Percentiles rank a stretch among this genome's conserved stretches.
Conservation (phyloP, 2,329 filamentous ascomycete genomes). For the Dactylellina drechsleri region DNA sequence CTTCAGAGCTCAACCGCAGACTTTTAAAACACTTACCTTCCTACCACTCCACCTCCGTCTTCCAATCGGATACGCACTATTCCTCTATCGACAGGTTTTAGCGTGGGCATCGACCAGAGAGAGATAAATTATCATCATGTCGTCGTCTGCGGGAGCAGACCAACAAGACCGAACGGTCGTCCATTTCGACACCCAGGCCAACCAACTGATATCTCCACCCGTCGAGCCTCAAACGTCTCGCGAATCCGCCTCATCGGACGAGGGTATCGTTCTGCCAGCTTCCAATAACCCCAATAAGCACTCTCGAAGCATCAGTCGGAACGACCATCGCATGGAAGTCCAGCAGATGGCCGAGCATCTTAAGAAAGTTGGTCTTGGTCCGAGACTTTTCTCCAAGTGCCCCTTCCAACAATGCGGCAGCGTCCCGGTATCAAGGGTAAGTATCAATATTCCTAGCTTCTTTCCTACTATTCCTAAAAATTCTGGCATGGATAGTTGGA, state of each 20-base stretch:
- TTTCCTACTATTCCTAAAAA: not conserved
- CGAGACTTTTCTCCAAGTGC: conserved; percentile 34
- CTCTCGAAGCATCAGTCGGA: conserved; percentile 38
- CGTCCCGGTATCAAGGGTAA: conserved; percentile 44
- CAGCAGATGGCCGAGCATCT: conserved; percentile 52
- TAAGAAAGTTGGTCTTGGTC: conserved; percentile 35
- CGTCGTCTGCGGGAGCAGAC: conserved; percentile 34
- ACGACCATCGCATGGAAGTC: conserved; percentile 41
- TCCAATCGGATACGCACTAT: not conserved
- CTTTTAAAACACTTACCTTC: not conserved
- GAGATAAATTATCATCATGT: conserved; percentile 8
- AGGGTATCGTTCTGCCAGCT: conserved; percentile 12
- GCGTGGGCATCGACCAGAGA: not conserved
- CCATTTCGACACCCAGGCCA: conserved; percentile 50
- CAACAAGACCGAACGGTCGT: conserved; percentile 39
- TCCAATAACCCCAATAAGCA: conserved; percentile 7
- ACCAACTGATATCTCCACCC: conserved; percentile 44
- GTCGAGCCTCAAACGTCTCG: conserved; percentile 25
- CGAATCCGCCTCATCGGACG: conserved; percentile 18
- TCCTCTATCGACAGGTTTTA: not conserved
- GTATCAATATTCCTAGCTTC: conserved; percentile 3
- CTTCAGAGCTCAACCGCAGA: conserved; percentile 1
- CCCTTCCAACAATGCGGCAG: conserved; percentile 44
- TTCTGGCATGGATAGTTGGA: not conserved
- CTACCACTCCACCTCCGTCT: not conserved